A percentile compares a stretch with the other conserved stretches of the same genome.
phyloP scores from a whole-genome alignment of 306 rosid species.

The Alnus glutinosa region DNA sequence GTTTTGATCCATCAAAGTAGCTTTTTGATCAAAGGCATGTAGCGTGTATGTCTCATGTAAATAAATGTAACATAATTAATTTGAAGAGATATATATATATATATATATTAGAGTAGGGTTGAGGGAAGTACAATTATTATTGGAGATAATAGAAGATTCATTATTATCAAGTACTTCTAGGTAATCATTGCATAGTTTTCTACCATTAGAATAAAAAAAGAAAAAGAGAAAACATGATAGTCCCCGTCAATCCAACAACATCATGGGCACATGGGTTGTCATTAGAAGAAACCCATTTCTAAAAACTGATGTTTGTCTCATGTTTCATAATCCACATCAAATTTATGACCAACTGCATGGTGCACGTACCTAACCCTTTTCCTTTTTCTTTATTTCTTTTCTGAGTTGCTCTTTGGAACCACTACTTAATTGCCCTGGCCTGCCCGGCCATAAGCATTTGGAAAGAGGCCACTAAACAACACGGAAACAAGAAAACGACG shows the following conservation, averaged over 20 bases:
- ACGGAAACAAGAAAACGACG: neutral
- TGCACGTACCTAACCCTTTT: neutral
- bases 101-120: neutral
- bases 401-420: neutral
- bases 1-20: neutral
- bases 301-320: neutral
- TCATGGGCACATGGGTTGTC: slow-evolving; percentile 24
- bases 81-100: neutral
- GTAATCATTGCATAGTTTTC: neutral
- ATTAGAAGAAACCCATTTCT: neutral
- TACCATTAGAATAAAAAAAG: neutral
- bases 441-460: neutral
- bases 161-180: neutral
- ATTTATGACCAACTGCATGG: neutral
- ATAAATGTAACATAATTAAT: neutral
- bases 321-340: slow-evolving; percentile 10
- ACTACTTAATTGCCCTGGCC: neutral
- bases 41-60: neutral
- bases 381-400: neutral
- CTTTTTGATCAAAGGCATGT: neutral
- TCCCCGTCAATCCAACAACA: slow-evolving; percentile 15
- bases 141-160: neutral
- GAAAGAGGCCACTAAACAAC: neutral
- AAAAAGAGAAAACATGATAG: neutral
- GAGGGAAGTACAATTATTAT: neutral